Conservation (phyloP, 2,329 filamentous ascomycete genomes). For the Paraphoma sp. region DNA sequence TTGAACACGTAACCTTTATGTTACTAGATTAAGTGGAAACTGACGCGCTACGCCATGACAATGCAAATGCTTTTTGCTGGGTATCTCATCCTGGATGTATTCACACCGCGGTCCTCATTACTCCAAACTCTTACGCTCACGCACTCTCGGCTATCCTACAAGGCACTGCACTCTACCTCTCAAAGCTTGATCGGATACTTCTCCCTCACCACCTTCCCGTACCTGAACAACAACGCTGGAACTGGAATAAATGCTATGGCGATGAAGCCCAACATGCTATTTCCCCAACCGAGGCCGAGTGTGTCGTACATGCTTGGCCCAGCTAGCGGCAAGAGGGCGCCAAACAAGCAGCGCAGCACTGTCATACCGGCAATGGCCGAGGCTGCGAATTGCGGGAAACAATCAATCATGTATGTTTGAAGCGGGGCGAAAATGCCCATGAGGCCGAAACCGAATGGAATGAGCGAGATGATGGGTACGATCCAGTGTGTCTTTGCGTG, state of each 20-base stretch:
- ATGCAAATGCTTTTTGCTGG: too few species aligned
- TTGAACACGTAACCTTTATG: too few species aligned
- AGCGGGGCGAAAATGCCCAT: constrained; percentile 44
- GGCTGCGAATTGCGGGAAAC: constrained; percentile 45
- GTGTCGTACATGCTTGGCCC: constrained; percentile 42
- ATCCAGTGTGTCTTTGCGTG: constrained; percentile 57
- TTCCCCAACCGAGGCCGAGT: constrained; percentile 46
- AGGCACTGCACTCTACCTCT: background rate
- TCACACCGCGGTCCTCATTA: too few species aligned
- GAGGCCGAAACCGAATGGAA: constrained; percentile 44
- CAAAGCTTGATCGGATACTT: constrained; percentile 35
- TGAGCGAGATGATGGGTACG: constrained; percentile 49
- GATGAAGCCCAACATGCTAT: constrained; percentile 45
- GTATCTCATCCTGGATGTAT: too few species aligned
- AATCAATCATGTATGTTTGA: constrained; percentile 48
- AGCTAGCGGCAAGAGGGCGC: constrained; percentile 43
- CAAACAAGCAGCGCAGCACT: constrained; percentile 41
- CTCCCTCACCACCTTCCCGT: constrained; percentile 39
- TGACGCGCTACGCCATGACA: too few species aligned
- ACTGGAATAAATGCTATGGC: constrained; percentile 44
- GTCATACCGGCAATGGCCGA: constrained; percentile 44
- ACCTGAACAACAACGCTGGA: constrained; percentile 42
- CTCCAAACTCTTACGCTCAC: too few species aligned
- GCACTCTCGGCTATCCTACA: too few species aligned
- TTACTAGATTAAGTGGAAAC: too few species aligned